Percentiles rank a stretch among this genome's conserved stretches.
phyloP scores from a whole-genome alignment of 2,329 filamentous ascomycete species.

The Nemania diffusa region DNA sequence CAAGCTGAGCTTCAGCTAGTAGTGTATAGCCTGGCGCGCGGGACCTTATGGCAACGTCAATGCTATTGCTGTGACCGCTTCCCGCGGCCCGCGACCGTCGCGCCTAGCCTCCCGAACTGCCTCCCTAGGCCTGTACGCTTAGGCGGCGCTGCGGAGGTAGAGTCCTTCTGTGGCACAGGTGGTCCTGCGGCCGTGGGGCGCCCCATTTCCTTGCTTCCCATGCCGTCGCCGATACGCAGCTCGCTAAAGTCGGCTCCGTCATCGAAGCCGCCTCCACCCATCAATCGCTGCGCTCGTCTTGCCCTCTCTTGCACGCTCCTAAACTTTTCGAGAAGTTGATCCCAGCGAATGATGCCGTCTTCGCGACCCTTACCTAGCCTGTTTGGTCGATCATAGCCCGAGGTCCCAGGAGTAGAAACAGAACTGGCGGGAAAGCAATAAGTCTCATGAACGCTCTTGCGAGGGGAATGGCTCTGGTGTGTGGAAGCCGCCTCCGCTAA shows the following conservation, averaged over 20 bases:
- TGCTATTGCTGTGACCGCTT: slow-evolving; percentile 60
- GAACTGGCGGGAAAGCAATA: slow-evolving; percentile 53
- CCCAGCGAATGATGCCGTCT: slow-evolving; percentile 88
- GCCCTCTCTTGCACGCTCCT: slow-evolving; percentile 88
- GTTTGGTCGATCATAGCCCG: slow-evolving; percentile 77
- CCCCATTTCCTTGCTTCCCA: slow-evolving; percentile 53
- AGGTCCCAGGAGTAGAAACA: slow-evolving; percentile 59
- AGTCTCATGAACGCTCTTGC: slow-evolving; percentile 52
- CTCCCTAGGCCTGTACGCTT: slow-evolving; percentile 73
- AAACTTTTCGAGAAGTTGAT: slow-evolving; percentile 94
- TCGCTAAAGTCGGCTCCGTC: slow-evolving; percentile 58
- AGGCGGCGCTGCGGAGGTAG: slow-evolving; percentile 56
- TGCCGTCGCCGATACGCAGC: slow-evolving; percentile 55
- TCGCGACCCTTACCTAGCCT: slow-evolving; percentile 80
- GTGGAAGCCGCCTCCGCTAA: slow-evolving; percentile 49
- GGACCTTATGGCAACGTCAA: slow-evolving; percentile 17
- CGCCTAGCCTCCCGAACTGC: slow-evolving; percentile 75
- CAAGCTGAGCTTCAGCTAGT: neutral
- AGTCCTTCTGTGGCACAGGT: slow-evolving; percentile 62
- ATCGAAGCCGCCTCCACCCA: slow-evolving; percentile 62
- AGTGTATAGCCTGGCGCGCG: neutral
- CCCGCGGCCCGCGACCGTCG: slow-evolving; percentile 73
- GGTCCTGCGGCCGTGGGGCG: slow-evolving; percentile 50
- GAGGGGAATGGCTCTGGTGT: slow-evolving; percentile 42
- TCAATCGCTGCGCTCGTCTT: slow-evolving; percentile 73